These are phyloP conservation scores for Boechera divaricarpa DNA, from an alignment of 345 rosid species.

Conservation along the genomic window DNA sequence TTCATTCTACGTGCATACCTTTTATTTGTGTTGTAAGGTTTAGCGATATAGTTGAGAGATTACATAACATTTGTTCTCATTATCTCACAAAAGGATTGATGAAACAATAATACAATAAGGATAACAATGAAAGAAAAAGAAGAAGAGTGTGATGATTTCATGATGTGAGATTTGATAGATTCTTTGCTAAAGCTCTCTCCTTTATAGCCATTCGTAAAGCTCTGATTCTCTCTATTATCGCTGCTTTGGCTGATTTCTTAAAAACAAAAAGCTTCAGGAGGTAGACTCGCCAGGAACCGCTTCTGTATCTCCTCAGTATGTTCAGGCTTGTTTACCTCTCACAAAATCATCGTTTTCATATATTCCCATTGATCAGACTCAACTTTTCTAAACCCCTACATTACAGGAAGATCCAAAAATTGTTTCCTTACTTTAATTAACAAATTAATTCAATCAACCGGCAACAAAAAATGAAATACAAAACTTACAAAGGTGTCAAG, in stretches of 20 bases:
- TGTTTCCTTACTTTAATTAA: neutral
- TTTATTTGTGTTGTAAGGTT: too few relatives aligned
- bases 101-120: too few relatives aligned
- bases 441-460: neutral
- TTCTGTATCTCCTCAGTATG: neutral
- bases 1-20: too few relatives aligned
- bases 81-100: too few relatives aligned
- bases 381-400: neutral
- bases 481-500: neutral
- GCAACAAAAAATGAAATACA: too few relatives aligned
- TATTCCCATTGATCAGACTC: neutral
- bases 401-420: too few relatives aligned
- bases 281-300: neutral
- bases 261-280: neutral
- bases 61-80: too few relatives aligned
- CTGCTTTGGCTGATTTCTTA: neutral
- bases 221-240: neutral
- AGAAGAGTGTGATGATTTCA: neutral
- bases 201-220: neutral
- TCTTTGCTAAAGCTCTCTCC: neutral
- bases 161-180: neutral
- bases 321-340: conserved; percentile 14
- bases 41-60: too few relatives aligned
- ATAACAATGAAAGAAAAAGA: neutral
- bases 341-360: neutral